Base-by-base conservation (phyloP, 1,284 basidiomycete genomes). In the Leccinum pachyderme region DNA sequence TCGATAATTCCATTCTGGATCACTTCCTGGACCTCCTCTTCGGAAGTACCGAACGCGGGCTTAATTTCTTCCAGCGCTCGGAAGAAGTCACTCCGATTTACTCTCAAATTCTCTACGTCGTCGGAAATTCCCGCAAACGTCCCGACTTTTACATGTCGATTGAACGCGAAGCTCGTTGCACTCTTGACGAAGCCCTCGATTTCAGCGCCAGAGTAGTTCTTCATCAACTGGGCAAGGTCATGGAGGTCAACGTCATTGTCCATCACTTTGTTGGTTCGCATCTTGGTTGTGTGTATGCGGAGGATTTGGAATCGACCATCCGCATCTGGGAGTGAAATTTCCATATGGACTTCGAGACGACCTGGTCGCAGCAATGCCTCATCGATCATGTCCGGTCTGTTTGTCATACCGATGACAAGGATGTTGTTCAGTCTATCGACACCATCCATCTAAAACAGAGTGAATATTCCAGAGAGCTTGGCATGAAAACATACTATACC, bases 371-470 rank as follows among this genome's bases (percentile, higher is more conserved):
- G 82, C 1, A 99, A 82, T 6, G 96, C 97, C 70, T 99, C 97
- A 68, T 99, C 97, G 65, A 99, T 98, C 95, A 99, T 96, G 79
- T 99, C 97, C 52, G 89, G 77, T 59, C 97, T 89, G 74, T 99
- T 99, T 51, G 97, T 99, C 97, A 99, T 99, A 68, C 97, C 97
- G 64, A 99, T 99, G 64, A 99, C 91, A 62, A 99, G 89, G 58
- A 99, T 97, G 73, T 99, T 99, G 80, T 99, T 99, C 50, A 99
- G 81, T 76, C 95, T 93, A 71, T 99, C 97, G 6, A 99, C 97
- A 79, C 97, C 97, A 66, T 99, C 97, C 93, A 99, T 96, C 92
- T 95, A 55, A 6, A 58, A 24, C 5, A 13, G 46, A 12, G 47
- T 59, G 28, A 57, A 54, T 28, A 32, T 25, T 5, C 49, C 24